A percentile compares a stretch with the other conserved stretches of the same genome.
These are phyloP conservation scores for Aeminium ludgeri DNA, from an alignment of 495 filamentous ascomycete genomes.

Conservation along the genomic window DNA sequence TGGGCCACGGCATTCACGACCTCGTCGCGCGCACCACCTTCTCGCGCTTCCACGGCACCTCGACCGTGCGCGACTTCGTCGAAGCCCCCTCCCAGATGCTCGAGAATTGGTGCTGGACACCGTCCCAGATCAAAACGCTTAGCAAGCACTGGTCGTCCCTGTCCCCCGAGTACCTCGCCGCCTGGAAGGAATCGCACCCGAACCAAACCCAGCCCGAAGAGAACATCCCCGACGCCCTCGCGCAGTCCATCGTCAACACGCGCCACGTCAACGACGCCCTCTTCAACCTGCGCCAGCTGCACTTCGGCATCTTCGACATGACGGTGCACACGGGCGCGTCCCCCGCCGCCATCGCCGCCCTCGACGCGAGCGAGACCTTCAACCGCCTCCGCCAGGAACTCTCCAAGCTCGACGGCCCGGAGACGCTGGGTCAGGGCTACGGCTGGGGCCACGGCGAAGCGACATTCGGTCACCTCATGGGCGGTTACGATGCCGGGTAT, in stretches of 20 bases:
- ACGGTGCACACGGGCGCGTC: slow-evolving; percentile 26
- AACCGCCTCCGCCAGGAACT: slow-evolving; percentile 35
- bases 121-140: slow-evolving; percentile 46
- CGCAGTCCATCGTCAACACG: slow-evolving; percentile 43
- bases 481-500: slow-evolving; percentile 58
- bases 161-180: slow-evolving; percentile 39
- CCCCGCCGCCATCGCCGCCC: slow-evolving; percentile 21
- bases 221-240: slow-evolving; percentile 44
- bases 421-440: slow-evolving; percentile 34
- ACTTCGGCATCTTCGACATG: slow-evolving; percentile 52
- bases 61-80: slow-evolving; percentile 54
- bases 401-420: slow-evolving; percentile 46
- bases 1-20: slow-evolving; percentile 62
- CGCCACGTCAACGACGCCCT: slow-evolving; percentile 56
- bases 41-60: slow-evolving; percentile 60
- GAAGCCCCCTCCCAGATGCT: slow-evolving; percentile 59
- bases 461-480: slow-evolving; percentile 56
- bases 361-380: slow-evolving; percentile 24
- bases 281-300: slow-evolving; percentile 49
- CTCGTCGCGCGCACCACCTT: slow-evolving; percentile 47
- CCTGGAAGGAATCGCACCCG: slow-evolving; percentile 35
- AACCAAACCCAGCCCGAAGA: slow-evolving; percentile 30
- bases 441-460: slow-evolving; percentile 54
- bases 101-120: slow-evolving; percentile 65
- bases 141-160: slow-evolving; percentile 50